Percentiles rank a stretch among this genome's conserved stretches.
Conservation (phyloP, 129 eudicot species). For the Calendula officinalis region DNA sequence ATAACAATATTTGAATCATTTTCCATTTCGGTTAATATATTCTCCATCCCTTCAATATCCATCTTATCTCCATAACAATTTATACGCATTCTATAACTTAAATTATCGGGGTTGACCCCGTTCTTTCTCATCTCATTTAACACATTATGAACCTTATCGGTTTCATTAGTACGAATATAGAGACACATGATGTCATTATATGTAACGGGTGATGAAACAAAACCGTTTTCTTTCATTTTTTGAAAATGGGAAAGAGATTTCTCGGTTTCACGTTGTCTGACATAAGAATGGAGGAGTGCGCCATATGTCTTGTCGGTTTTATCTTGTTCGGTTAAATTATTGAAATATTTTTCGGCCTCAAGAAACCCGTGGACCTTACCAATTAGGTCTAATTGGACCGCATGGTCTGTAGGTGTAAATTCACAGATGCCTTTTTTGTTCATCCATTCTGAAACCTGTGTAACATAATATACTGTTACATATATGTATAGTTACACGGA, state of each 20-base stretch:
- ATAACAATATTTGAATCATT: constrained; percentile 53
- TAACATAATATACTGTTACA: background rate
- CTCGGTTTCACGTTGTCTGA: constrained; percentile 65
- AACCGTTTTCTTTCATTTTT: constrained; percentile 67
- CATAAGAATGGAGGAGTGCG: constrained; percentile 90
- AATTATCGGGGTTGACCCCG: constrained; percentile 64
- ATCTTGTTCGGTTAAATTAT: constrained; percentile 46
- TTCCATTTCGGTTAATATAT: constrained; percentile 60
- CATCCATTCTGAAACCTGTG: constrained; percentile 82
- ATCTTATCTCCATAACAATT: constrained; percentile 53
- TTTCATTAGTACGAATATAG: constrained; percentile 30
- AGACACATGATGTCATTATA: constrained; percentile 83
- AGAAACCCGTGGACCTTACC: constrained; percentile 74
- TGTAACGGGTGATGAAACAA: constrained; percentile 43
- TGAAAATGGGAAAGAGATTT: constrained; percentile 57
- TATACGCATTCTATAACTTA: constrained; percentile 71
- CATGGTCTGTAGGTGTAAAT: constrained; percentile 64
- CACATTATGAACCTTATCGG: constrained; percentile 52
- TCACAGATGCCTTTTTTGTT: constrained; percentile 39
- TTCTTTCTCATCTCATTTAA: constrained; percentile 54
- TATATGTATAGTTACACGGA: background rate
- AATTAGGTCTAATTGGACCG: constrained; percentile 72
- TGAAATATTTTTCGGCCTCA: constrained; percentile 73
- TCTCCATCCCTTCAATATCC: constrained; percentile 62
- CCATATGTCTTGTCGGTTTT: constrained; percentile 69